Evolutionary conservation across 192 early-diverging fungal genomes (phyloP).

Genomic region (Dispira simplex): DNA sequence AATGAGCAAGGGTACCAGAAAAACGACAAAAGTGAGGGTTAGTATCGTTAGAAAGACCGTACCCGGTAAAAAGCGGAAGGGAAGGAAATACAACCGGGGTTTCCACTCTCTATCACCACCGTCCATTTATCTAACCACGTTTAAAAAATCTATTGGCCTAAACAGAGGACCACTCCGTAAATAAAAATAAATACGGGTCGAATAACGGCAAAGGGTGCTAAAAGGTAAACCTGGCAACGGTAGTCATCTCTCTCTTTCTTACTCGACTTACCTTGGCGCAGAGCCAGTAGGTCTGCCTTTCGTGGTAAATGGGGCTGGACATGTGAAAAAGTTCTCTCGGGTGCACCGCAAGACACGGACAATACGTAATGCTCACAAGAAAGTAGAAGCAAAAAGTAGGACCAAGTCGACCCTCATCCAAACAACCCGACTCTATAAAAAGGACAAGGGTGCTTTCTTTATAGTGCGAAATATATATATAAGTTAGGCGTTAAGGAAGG

Average conservation of each 20-base stretch:
- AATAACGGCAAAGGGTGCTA: neutral
- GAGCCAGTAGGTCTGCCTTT: constrained; percentile 29
- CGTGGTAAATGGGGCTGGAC: constrained; percentile 27
- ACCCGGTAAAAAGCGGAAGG: neutral
- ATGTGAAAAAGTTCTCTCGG: neutral
- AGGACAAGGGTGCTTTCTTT: too few species aligned
- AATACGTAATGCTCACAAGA: too few species aligned
- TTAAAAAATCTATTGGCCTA: neutral
- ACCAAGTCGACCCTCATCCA: too few species aligned
- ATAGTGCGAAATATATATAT: too few species aligned
- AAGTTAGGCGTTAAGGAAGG: too few species aligned
- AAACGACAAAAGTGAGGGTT: too few species aligned
- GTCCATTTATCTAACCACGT: neutral
- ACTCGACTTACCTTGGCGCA: constrained; percentile 26
- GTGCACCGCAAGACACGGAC: too few species aligned
- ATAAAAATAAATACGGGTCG: neutral
- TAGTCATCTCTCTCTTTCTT: neutral
- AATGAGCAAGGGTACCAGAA: neutral
- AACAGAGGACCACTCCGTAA: neutral
- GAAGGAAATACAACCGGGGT: neutral
- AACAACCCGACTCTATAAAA: too few species aligned
- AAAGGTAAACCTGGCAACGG: neutral
- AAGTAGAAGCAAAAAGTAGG: too few species aligned
- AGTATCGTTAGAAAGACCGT: neutral
- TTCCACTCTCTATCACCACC: neutral